phyloP scores from a whole-genome alignment of 139 green algal species.

The Chlamydomonas sp. region DNA sequence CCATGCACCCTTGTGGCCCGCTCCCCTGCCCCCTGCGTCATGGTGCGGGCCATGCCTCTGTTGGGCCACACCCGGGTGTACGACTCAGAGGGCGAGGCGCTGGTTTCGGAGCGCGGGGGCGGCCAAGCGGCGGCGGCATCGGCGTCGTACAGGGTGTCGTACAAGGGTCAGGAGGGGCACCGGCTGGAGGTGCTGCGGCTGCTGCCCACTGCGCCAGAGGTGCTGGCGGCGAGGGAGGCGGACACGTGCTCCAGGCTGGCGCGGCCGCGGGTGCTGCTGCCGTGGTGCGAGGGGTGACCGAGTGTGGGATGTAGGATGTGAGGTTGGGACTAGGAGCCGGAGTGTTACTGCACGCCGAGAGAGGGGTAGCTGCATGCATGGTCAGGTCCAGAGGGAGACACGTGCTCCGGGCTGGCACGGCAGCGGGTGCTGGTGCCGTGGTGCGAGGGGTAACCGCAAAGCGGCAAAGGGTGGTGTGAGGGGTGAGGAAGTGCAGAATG shows the following conservation, averaged over 20 bases:
- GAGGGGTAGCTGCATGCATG: no score
- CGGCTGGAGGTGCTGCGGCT: constrained; percentile 7
- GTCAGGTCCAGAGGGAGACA: no score
- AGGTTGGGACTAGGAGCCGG: not conserved
- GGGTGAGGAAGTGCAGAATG: no score
- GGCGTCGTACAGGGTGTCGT: not conserved
- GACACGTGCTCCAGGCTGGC: not conserved
- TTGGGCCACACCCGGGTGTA: constrained; percentile 4
- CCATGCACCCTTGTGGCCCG: not conserved
- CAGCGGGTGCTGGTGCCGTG: no score
- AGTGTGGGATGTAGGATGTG: not conserved
- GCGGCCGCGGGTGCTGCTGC: not conserved
- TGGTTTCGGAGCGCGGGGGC: no score
- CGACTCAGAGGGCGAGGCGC: not conserved
- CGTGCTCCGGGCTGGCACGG: no score
- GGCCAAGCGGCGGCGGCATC: no score
- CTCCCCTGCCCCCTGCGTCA: not conserved
- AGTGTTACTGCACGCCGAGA: no score
- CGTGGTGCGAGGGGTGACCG: not conserved
- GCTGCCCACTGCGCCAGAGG: not conserved
- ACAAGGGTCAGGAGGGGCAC: constrained; percentile 5
- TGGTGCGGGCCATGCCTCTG: not conserved
- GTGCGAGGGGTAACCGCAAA: no score
- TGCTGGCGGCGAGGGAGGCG: not conserved
- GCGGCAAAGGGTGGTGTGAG: no score